A percentile compares a stretch with the other conserved stretches of the same genome.
Conservation (phyloP, 306 rosid species). For the Citrullus mucosospermus region DNA sequence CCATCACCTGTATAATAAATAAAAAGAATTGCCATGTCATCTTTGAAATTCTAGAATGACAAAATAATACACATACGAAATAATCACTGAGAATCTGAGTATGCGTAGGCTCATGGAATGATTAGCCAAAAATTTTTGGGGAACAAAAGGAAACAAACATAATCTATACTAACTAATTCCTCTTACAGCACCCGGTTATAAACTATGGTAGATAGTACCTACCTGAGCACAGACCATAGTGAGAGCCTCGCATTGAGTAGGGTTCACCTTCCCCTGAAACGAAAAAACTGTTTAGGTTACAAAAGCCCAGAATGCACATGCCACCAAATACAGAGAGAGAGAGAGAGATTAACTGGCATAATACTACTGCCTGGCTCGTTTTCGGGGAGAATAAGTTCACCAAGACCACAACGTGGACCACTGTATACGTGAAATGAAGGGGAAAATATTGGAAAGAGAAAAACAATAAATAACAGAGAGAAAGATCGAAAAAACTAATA, state of each 20-base stretch:
- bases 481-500: background rate
- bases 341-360: constrained; percentile 65
- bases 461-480: background rate
- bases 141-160: background rate
- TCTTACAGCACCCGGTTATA: background rate
- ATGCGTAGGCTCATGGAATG: background rate
- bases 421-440: constrained; percentile 26
- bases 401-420: constrained; percentile 99
- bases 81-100: background rate
- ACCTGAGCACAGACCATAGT: constrained; percentile 99
- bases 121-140: background rate
- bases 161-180: background rate
- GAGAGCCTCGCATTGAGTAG: constrained; percentile 98
- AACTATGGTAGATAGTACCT: constrained; percentile 1
- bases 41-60: background rate
- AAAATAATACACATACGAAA: background rate
- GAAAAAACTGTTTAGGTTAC: constrained; percentile 6
- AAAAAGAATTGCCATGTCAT: background rate
- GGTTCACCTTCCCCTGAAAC: constrained; percentile 98
- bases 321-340: background rate
- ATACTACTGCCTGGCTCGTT: constrained; percentile 99
- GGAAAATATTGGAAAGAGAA: constrained; percentile 10
- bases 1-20: constrained; percentile 59
- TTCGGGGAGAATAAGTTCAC: constrained; percentile 98
- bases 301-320: background rate